Percentiles rank a stretch among this genome's conserved stretches.
These are phyloP conservation scores for Verbena officinalis DNA, from an alignment of 257 asterid species.

Conservation along the genomic window DNA sequence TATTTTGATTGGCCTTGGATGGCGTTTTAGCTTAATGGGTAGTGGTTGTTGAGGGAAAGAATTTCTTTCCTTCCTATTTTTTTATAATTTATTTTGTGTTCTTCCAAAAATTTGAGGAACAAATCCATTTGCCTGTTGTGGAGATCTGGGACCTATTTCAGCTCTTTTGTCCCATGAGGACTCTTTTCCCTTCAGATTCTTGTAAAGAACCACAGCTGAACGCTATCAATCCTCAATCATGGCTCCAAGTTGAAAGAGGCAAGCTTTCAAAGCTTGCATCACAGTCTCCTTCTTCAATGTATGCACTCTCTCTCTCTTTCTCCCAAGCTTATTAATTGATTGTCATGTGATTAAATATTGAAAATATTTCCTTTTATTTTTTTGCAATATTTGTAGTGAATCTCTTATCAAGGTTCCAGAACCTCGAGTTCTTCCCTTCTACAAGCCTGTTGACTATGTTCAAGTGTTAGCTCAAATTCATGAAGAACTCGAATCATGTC, in stretches of 20 bases:
- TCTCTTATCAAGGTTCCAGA: slow-evolving; percentile 90
- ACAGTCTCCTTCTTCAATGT: slow-evolving; percentile 80
- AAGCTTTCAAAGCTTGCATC: slow-evolving; percentile 70
- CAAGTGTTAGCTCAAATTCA: slow-evolving; percentile 90
- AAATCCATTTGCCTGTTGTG: slow-evolving; percentile 61
- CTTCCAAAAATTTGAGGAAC: slow-evolving; percentile 27
- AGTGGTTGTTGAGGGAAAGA: slow-evolving; percentile 30
- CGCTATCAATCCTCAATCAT: slow-evolving; percentile 86
- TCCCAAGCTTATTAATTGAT: not conserved
- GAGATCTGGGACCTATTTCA: slow-evolving; percentile 87
- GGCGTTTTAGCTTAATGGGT: slow-evolving; percentile 25
- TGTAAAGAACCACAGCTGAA: slow-evolving; percentile 76
- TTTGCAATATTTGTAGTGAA: slow-evolving; percentile 65
- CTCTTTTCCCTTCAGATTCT: slow-evolving; percentile 80
- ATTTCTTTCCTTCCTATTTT: not conserved
- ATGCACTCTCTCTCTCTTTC: slow-evolving; percentile 30
- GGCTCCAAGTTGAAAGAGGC: slow-evolving; percentile 99
- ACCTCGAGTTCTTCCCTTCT: slow-evolving; percentile 81
- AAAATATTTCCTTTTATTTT: too few species aligned
- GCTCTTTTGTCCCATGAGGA: slow-evolving; percentile 94
- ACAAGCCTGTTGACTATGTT: slow-evolving; percentile 91
- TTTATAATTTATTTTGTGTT: slow-evolving; percentile 4
- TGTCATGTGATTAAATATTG: slow-evolving; percentile 24
- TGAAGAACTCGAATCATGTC: slow-evolving; percentile 90
- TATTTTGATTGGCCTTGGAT: slow-evolving; percentile 28